phyloP scores from a whole-genome alignment of 2,329 filamentous ascomycete species.

The Alternaria burnsii region DNA sequence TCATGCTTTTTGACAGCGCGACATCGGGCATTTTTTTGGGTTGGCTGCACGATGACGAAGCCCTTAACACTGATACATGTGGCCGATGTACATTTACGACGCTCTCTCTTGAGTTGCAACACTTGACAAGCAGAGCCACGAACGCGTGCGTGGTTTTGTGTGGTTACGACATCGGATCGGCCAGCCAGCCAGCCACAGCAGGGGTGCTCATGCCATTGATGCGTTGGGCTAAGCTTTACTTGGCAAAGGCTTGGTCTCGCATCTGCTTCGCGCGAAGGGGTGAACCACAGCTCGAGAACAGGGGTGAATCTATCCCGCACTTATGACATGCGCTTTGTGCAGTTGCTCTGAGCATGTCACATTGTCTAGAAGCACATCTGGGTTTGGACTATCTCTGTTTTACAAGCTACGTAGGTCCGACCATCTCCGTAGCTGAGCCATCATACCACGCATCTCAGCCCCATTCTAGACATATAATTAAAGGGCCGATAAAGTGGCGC shows the following conservation, averaged over 20 bases:
- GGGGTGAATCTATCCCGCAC: background rate
- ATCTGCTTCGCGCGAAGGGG: constrained; percentile 2
- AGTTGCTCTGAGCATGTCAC: background rate
- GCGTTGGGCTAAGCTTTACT: constrained; percentile 27
- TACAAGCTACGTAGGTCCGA: background rate
- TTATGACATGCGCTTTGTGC: background rate
- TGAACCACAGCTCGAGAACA: constrained; percentile 3
- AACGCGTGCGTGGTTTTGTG: background rate
- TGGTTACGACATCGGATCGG: constrained; percentile 1
- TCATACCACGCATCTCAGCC: background rate
- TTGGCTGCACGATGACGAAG: background rate
- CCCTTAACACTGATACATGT: background rate
- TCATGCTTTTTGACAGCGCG: constrained; percentile 3
- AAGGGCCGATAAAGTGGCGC: background rate
- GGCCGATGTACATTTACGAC: background rate
- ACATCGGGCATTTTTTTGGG: background rate
- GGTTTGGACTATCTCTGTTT: background rate
- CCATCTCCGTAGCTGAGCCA: background rate
- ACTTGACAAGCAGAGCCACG: background rate
- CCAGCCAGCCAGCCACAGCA: background rate
- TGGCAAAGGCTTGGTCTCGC: constrained; percentile 32
- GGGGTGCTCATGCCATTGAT: background rate
- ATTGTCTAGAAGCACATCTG: background rate
- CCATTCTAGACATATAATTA: background rate
- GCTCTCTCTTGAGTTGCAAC: background rate